phyloP scores from a whole-genome alignment of 2,329 filamentous ascomycete species.

The Hyphodiscus sp. region DNA sequence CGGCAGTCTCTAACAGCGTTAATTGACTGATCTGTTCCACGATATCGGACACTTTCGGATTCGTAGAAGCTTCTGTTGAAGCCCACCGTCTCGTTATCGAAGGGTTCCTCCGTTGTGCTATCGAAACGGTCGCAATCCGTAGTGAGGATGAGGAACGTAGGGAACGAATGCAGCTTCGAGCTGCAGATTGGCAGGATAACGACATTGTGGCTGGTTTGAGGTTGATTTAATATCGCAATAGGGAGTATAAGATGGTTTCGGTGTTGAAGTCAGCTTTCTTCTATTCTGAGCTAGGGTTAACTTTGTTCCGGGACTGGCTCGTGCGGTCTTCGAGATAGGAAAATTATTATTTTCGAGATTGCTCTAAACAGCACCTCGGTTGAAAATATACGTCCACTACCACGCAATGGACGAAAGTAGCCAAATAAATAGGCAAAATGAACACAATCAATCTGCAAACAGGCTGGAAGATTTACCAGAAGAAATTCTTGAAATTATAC shows the following conservation, averaged over 20 bases:
- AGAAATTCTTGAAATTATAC: constrained; percentile 64
- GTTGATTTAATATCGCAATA: constrained; percentile 3
- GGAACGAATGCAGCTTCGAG: constrained; percentile 58
- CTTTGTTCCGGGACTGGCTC: constrained; percentile 1
- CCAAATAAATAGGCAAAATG: constrained; percentile 39
- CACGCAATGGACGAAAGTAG: constrained; percentile 48
- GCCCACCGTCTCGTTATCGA: constrained; percentile 69
- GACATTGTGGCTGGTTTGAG: constrained; percentile 43
- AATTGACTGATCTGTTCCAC: constrained; percentile 99
- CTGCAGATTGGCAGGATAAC: constrained; percentile 56
- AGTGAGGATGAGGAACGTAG: constrained; percentile 44
- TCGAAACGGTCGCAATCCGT: constrained; percentile 39
- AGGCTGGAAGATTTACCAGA: constrained; percentile 56
- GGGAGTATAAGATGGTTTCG: constrained; percentile 2
- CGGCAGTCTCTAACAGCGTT: constrained; percentile 94
- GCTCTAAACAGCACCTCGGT: constrained; percentile 1
- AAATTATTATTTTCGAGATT: constrained; percentile 7
- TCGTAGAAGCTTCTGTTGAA: constrained; percentile 68
- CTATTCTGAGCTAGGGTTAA: constrained; percentile 11
- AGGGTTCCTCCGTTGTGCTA: constrained; percentile 41
- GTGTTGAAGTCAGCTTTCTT: background rate
- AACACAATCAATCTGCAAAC: constrained; percentile 48
- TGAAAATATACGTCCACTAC: constrained; percentile 4
- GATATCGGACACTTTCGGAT: constrained; percentile 89
- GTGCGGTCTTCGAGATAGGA: constrained; percentile 6